Evolutionary conservation across 768 basidiomycete species (phyloP).

Genomic region (Termitomyces sp.): DNA sequence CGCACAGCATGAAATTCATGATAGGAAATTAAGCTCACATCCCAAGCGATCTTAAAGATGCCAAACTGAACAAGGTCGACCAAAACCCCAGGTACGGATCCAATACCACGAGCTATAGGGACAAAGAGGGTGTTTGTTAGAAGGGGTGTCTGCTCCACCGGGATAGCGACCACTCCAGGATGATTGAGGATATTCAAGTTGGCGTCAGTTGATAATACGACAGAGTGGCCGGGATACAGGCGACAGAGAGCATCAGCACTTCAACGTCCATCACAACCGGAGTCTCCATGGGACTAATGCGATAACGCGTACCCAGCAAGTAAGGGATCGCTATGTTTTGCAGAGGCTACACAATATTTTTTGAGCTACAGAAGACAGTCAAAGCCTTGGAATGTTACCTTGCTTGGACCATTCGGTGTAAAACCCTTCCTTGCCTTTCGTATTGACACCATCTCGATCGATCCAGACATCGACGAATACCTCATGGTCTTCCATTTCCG

Average conservation of each 20-base stretch:
- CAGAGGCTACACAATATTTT: slow-evolving; percentile 42
- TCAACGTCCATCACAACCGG: background rate
- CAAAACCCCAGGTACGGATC: slow-evolving; percentile 46
- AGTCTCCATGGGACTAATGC: background rate
- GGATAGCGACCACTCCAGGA: slow-evolving; percentile 41
- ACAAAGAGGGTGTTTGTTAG: slow-evolving; percentile 45
- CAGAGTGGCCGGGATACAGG: slow-evolving; percentile 56
- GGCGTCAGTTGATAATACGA: slow-evolving; percentile 47
- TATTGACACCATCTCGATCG: slow-evolving; percentile 6
- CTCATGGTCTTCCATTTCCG: slow-evolving; percentile 10
- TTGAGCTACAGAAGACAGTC: background rate
- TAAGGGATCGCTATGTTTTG: slow-evolving; percentile 38
- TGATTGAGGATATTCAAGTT: slow-evolving; percentile 43
- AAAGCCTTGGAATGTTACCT: slow-evolving; percentile 25
- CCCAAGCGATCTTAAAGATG: slow-evolving; percentile 52
- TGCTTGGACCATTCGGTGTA: slow-evolving; percentile 49
- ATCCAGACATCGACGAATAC: slow-evolving; percentile 14
- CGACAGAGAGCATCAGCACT: slow-evolving; percentile 44
- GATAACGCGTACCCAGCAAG: slow-evolving; percentile 36
- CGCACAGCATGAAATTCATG: background rate
- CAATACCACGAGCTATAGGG: slow-evolving; percentile 38
- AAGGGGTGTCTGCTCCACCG: slow-evolving; percentile 43
- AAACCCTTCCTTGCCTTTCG: slow-evolving; percentile 31
- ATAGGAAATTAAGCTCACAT: slow-evolving; percentile 31
- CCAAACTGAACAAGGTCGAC: slow-evolving; percentile 48